phyloP scores from a whole-genome alignment of 1,139 yeast genomes.

The Nadsonia starkeyi-henricii region DNA sequence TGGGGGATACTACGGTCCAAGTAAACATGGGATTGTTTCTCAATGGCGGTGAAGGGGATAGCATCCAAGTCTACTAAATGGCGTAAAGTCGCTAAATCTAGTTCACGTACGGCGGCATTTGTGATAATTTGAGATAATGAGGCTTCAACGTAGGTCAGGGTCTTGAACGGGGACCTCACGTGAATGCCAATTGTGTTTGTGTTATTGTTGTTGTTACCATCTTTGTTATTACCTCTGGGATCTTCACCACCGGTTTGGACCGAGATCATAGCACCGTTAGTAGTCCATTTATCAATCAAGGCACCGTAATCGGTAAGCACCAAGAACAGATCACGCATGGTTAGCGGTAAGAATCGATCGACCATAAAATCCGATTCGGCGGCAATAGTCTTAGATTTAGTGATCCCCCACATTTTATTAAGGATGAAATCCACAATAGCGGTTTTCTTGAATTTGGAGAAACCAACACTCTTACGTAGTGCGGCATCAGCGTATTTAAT shows the following conservation, averaged over 20 bases:
- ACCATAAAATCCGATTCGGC: conserved; percentile 30
- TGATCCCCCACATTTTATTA: conserved; percentile 29
- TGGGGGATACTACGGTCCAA: not conserved
- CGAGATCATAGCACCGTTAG: not conserved
- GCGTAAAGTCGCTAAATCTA: not conserved
- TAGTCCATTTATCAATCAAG: not conserved
- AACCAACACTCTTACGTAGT: conserved; percentile 6
- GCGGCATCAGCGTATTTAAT: conserved; percentile 5
- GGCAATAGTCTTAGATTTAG: conserved; percentile 21
- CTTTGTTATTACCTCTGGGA: not conserved
- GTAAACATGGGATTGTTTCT: not conserved
- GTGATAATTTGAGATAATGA: not conserved
- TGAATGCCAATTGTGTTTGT: not conserved
- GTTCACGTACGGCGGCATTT: not conserved
- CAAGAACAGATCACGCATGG: conserved; percentile 34
- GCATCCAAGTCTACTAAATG: not conserved
- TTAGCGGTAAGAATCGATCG: conserved; percentile 27
- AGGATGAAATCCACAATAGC: conserved; percentile 21
- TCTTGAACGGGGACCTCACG: not conserved
- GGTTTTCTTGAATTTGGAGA: conserved; percentile 9
- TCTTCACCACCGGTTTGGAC: not conserved
- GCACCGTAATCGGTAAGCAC: conserved; percentile 23
- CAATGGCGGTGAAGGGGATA: not conserved
- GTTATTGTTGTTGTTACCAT: not conserved
- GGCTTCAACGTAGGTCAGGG: not conserved